A percentile compares a stretch with the other conserved stretches of the same genome.
Evolutionary conservation across 495 filamentous ascomycete species (phyloP).

Genomic region (Friedmanniomyces simplex): DNA sequence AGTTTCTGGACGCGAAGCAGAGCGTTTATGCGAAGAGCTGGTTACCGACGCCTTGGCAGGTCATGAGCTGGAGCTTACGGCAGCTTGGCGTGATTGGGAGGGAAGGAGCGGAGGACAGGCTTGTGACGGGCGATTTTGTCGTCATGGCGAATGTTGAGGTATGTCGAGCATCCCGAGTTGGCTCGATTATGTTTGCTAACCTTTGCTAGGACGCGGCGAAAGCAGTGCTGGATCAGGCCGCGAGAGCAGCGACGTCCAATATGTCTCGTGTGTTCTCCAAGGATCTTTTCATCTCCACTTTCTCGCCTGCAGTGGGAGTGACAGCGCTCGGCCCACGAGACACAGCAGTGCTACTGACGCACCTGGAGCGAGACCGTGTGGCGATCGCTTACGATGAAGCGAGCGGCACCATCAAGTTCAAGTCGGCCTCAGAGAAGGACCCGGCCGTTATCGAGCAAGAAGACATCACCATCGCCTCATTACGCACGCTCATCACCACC

Average conservation of each 20-base stretch:
- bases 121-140: conserved; percentile 46
- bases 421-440: conserved; percentile 33
- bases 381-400: conserved; percentile 23
- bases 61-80: conserved; percentile 66
- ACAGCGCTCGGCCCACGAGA: conserved; percentile 17
- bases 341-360: conserved; percentile 24
- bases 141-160: conserved; percentile 50
- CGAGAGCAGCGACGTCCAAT: conserved; percentile 16
- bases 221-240: conserved; percentile 19
- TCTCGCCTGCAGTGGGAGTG: conserved; percentile 11
- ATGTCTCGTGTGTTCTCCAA: conserved; percentile 21
- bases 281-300: conserved; percentile 11
- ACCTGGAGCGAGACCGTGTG: conserved; percentile 29
- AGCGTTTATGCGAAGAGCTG: conserved; percentile 52
- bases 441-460: conserved; percentile 51
- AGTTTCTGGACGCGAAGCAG: conserved; percentile 48
- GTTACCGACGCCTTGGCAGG: conserved; percentile 45
- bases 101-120: conserved; percentile 34
- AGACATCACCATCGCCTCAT: conserved; percentile 64
- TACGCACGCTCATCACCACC: conserved; percentile 44
- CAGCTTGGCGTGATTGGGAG: conserved; percentile 54
- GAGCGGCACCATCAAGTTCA: conserved; percentile 62
- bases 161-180: conserved; percentile 17
- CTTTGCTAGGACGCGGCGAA: conserved; percentile 23
- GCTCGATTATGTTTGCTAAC: not conserved